These are phyloP conservation scores for Phytopythium helicoides DNA, from an alignment of 352 stramenopile genomes.

Conservation along the genomic window DNA sequence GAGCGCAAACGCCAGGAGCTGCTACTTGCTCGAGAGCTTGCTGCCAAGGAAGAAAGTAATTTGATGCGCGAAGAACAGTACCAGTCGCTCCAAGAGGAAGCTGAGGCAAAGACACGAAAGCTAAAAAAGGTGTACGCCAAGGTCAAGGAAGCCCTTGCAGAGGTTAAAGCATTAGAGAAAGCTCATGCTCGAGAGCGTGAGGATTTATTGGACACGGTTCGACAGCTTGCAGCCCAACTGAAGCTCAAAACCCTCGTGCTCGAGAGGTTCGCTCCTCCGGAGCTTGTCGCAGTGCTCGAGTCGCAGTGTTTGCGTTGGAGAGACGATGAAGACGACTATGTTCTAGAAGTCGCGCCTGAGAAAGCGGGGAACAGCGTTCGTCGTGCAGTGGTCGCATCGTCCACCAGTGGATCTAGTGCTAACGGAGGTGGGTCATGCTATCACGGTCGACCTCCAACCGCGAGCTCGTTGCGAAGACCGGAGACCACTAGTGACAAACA, in stretches of 20 bases:
- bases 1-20: constrained; percentile 87
- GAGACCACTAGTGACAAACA: constrained; percentile 73
- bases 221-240: constrained; percentile 93
- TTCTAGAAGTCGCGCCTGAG: constrained; percentile 72
- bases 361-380: constrained; percentile 7
- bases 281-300: constrained; percentile 58
- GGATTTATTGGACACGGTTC: constrained; percentile 94
- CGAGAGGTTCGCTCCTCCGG: constrained; percentile 88
- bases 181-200: constrained; percentile 91
- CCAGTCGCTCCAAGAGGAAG: constrained; percentile 90
- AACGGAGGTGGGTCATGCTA: background rate
- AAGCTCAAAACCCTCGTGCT: constrained; percentile 96
- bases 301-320: constrained; percentile 45
- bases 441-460: constrained; percentile 40
- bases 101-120: constrained; percentile 95
- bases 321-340: constrained; percentile 79
- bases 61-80: constrained; percentile 92
- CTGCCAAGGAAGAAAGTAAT: constrained; percentile 93
- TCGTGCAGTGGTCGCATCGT: background rate
- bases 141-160: constrained; percentile 87
- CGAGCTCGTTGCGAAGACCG: constrained; percentile 59
- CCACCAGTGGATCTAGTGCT: background rate
- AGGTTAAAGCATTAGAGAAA: constrained; percentile 94
- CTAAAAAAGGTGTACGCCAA: constrained; percentile 94
- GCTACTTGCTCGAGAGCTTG: constrained; percentile 88